Evolutionary conservation across 2,329 filamentous ascomycete species (phyloP).

Genomic region (Pseudopyricularia javanii): DNA sequence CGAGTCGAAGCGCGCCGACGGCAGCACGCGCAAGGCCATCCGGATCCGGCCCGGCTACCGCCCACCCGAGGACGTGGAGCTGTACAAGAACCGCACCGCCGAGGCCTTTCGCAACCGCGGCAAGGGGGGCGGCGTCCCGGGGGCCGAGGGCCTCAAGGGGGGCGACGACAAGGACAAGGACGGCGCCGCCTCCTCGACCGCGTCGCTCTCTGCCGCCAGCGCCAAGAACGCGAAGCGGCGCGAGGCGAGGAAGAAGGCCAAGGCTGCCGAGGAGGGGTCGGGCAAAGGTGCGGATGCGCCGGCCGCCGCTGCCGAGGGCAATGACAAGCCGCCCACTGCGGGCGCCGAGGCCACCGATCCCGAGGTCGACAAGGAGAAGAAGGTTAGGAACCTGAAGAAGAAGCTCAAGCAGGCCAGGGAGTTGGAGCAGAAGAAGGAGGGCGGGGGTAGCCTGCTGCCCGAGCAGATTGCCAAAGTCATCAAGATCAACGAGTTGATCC

Average conservation of each 20-base stretch:
- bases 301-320: conserved; percentile 13
- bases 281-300: conserved; percentile 18
- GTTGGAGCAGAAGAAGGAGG: conserved; percentile 80
- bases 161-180: conserved; percentile 19
- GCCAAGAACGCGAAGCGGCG: conserved; percentile 78
- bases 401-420: conserved; percentile 91
- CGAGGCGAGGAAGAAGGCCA: conserved; percentile 66
- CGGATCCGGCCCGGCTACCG: conserved; percentile 87
- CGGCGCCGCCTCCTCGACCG: conserved; percentile 15
- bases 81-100: conserved; percentile 88
- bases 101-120: conserved; percentile 71
- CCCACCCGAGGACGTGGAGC: conserved; percentile 87
- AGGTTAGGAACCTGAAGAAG: conserved; percentile 82
- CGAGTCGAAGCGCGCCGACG: conserved; percentile 74
- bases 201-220: conserved; percentile 27
- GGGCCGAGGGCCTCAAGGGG: conserved; percentile 49
- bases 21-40: conserved; percentile 86
- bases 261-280: conserved; percentile 47
- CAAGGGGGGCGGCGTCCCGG: conserved; percentile 49
- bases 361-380: conserved; percentile 78
- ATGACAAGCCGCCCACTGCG: conserved; percentile 12
- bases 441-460: conserved; percentile 69
- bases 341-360: conserved; percentile 42
- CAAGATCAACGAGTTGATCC: conserved; percentile 86
- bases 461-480: conserved; percentile 98